Percentiles rank a stretch among this genome's conserved stretches.
Evolutionary conservation across 805 yeast genomes (phyloP).

Genomic region (Limtongozyma cylindracea): DNA sequence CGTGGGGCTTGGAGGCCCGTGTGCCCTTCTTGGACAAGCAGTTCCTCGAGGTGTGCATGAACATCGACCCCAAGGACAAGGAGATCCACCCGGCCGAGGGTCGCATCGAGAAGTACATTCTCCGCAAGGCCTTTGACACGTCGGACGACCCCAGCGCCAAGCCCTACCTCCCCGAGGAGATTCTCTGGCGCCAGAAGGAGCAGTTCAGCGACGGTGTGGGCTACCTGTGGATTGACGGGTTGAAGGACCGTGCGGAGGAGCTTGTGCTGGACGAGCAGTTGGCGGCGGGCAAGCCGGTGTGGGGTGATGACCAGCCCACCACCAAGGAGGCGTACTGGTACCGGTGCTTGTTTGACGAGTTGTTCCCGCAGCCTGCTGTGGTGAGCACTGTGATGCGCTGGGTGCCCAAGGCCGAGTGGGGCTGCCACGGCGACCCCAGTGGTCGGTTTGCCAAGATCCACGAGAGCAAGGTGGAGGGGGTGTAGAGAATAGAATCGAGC

Average conservation of each 20-base stretch:
- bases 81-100: slow-evolving; percentile 49
- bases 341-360: slow-evolving; percentile 85
- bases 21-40: slow-evolving; percentile 95
- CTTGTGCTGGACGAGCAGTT: slow-evolving; percentile 76
- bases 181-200: slow-evolving; percentile 98
- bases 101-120: slow-evolving; percentile 78
- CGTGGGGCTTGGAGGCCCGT: slow-evolving; percentile 99
- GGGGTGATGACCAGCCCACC: slow-evolving; percentile 90
- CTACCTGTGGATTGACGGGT: slow-evolving; percentile 96
- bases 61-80: slow-evolving; percentile 85
- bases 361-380: slow-evolving; percentile 68
- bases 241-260: slow-evolving; percentile 85
- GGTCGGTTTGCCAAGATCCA: slow-evolving; percentile 92
- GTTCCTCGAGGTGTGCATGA: slow-evolving; percentile 81
- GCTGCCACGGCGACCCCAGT: slow-evolving; percentile 95
- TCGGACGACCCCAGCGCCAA: slow-evolving; percentile 48
- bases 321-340: slow-evolving; percentile 99
- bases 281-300: slow-evolving; percentile 74
- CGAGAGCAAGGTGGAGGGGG: slow-evolving; percentile 19
- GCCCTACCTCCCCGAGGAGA: slow-evolving; percentile 91
- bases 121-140: slow-evolving; percentile 96
- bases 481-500: too few relatives aligned
- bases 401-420: slow-evolving; percentile 99
- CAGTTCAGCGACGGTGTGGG: slow-evolving; percentile 99
- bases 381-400: slow-evolving; percentile 97